These are phyloP conservation scores for Wickerhamomyces silvicola DNA, from an alignment of 805 yeast genomes.

Conservation along the genomic window DNA sequence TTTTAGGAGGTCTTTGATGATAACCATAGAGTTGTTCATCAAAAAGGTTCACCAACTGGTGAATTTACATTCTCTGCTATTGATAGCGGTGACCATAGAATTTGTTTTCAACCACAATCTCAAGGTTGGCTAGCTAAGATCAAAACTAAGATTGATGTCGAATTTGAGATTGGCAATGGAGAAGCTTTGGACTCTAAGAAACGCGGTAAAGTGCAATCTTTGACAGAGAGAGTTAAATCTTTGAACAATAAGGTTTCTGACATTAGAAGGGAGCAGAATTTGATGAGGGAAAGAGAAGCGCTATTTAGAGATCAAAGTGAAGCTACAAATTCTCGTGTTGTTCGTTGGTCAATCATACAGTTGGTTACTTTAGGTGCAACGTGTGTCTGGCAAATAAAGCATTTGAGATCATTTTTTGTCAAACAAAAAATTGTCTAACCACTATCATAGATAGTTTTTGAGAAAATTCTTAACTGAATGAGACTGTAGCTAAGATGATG, in stretches of 20 bases:
- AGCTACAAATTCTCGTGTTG: conserved; percentile 59
- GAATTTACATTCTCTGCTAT: conserved; percentile 69
- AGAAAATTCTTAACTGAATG: not conserved
- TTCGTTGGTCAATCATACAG: conserved; percentile 70
- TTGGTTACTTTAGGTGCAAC: conserved; percentile 56
- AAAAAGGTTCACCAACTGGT: conserved; percentile 57
- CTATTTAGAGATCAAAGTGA: conserved; percentile 67
- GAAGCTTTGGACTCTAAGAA: conserved; percentile 62
- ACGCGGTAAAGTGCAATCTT: conserved; percentile 44
- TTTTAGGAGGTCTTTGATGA: conserved; percentile 62
- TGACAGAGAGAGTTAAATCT: conserved; percentile 51
- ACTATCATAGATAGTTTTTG: not conserved
- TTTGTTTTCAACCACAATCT: conserved; percentile 51
- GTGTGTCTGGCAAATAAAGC: conserved; percentile 69
- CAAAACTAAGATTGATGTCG: conserved; percentile 52
- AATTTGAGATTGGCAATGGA: conserved; percentile 63
- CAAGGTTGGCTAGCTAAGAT: conserved; percentile 59
- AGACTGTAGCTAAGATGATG: conserved; percentile 1
- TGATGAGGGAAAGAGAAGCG: conserved; percentile 71
- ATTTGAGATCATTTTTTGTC: conserved; percentile 69
- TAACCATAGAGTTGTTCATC: conserved; percentile 68
- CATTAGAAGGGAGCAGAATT: conserved; percentile 57
- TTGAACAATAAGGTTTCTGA: conserved; percentile 52
- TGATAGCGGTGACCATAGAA: conserved; percentile 74
- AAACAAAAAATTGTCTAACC: conserved; percentile 54